Base-by-base conservation (phyloP, 352 stramenopile species). In the Globisporangium yorkense region DNA sequence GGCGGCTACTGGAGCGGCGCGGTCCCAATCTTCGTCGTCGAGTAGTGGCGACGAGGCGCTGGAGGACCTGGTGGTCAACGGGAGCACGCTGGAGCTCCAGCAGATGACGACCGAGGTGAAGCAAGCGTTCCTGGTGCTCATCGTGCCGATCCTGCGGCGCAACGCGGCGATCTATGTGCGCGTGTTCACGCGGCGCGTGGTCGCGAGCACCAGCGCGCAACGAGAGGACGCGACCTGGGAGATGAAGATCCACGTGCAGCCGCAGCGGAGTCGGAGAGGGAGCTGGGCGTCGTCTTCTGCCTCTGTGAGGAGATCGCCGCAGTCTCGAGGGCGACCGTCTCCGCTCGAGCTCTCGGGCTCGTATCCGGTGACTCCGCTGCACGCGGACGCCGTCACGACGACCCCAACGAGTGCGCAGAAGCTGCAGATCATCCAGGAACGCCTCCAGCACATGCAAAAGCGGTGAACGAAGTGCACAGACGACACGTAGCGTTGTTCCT, bases 61-160 rank as follows among this genome's bases (percentile, higher is more conserved):
- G 44, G 51, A 75, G 10, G 57, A 69, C 18, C 45, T 80, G 1
- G 51, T 54, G 8, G 43, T 45, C 2, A 67, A 80, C 35, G 66
- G 70, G 0, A 72, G 65, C 41, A 85, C 71, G 13, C 67, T 86
- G 2, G 71, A 80, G 51, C 57, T 88, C 39, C 64, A 78, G 51
- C 55, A 79, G 12, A 76, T 92, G 68, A 87, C 77, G 35, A 47
- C 63, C 1, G 77, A 90, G 40, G 82, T 88, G 31, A 92, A 92
- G 35, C 75, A 92, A 50, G 82, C 80, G 18, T 88, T 92, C 59
- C 57, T 71, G 1, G 62, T 92, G 57, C 70, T 92, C 16, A 47
- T 92, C 2, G 66, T 90, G 15, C 82, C 82, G 5, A 74, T 92
- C 12, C 54, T 92, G 21, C 74, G 75, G 59, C 72, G 78, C 55